phyloP scores from a whole-genome alignment of 225 moss, liverwort and hornwort species.

The Anthoceros angustus region DNA sequence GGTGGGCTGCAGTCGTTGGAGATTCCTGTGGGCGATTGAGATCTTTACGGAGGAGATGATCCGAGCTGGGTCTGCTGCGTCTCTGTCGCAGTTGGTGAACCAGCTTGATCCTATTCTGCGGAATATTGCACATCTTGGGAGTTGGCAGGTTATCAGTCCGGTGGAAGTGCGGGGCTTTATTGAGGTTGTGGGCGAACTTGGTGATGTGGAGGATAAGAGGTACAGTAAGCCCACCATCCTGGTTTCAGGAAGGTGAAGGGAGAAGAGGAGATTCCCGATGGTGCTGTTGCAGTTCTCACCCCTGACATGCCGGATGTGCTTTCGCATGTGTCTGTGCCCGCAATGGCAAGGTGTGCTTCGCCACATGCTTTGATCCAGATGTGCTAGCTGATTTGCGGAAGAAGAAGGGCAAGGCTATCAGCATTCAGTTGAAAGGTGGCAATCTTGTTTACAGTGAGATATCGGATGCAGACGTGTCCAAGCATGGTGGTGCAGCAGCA shows the following conservation, averaged over 20 bases:
- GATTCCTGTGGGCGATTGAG: slow-evolving; percentile 49
- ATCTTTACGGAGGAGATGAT: slow-evolving; percentile 98
- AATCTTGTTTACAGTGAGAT: slow-evolving; percentile 43
- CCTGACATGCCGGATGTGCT: slow-evolving; percentile 95
- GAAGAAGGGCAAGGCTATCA: slow-evolving; percentile 22
- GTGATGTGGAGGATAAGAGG: slow-evolving; percentile 71
- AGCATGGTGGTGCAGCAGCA: slow-evolving; percentile 16
- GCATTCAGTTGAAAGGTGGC: slow-evolving; percentile 15
- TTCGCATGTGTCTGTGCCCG: slow-evolving; percentile 93
- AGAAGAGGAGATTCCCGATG: slow-evolving; percentile 92
- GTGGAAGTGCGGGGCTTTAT: slow-evolving; percentile 68
- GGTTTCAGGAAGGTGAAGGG: slow-evolving; percentile 79
- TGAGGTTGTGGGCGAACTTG: slow-evolving; percentile 64
- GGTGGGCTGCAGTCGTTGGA: slow-evolving; percentile 63
- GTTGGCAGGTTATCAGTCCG: slow-evolving; percentile 97
- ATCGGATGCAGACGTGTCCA: slow-evolving; percentile 42
- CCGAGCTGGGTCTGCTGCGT: slow-evolving; percentile 75
- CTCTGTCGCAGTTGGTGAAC: slow-evolving; percentile 64
- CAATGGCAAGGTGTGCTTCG: slow-evolving; percentile 93
- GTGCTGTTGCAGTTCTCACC: slow-evolving; percentile 75
- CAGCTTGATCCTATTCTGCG: slow-evolving; percentile 72
- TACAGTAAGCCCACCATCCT: slow-evolving; percentile 72
- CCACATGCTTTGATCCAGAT: slow-evolving; percentile 78
- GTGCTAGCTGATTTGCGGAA: slow-evolving; percentile 50
- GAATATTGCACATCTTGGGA: slow-evolving; percentile 91